Base-by-base conservation (phyloP, 164 flowering plant genomes). In the Annona cherimola region DNA sequence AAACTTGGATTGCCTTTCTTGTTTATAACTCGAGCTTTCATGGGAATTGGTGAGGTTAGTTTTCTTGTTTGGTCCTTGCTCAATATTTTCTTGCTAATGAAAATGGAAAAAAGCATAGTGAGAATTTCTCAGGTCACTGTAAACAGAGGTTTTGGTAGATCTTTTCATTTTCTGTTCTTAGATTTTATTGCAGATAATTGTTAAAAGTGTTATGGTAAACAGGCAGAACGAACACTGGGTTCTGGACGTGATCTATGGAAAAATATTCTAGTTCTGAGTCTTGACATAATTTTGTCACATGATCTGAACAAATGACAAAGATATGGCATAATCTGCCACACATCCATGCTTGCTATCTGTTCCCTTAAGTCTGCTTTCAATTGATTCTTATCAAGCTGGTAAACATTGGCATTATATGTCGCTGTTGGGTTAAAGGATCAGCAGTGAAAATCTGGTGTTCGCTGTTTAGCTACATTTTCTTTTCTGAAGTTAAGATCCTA, bases 1-100 rank as follows among this genome's bases (percentile, higher is more conserved):
- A 91, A 88, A 76, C 71, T 91, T 69, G 99, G 99, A 18, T 79
- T 95, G 77, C 99, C 98, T 69, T 93, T 85, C 82, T 79, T 95
- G 69, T 94, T 95, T 72, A 92, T 93, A 45, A 86, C 80, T 43
- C 98, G 98, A 42, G 98, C 90, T 60, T 90, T 89, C 77, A 95
- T 95, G 99, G 99, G 99, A 42, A 83, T 95, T 61, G 99, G 99
- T 14, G 98, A 95, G 97, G 99, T 94, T 72, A 65, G 88, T 81
- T 42, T 40, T 66, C 63, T 45, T 44, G 9, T 71, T 61, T 42
- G 26, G 5, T 60, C 18, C 16, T 66, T n/a, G 43, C 26, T 4
- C 8, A 4, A 0, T 63, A 43, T 63, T 39, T 63, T 35, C 44
- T 61, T 18, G 40, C 19, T 61, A 35, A 61, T 61, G 63, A 18